Base-by-base conservation (phyloP, 768 basidiomycete species). In the Boletus reticulatus region DNA sequence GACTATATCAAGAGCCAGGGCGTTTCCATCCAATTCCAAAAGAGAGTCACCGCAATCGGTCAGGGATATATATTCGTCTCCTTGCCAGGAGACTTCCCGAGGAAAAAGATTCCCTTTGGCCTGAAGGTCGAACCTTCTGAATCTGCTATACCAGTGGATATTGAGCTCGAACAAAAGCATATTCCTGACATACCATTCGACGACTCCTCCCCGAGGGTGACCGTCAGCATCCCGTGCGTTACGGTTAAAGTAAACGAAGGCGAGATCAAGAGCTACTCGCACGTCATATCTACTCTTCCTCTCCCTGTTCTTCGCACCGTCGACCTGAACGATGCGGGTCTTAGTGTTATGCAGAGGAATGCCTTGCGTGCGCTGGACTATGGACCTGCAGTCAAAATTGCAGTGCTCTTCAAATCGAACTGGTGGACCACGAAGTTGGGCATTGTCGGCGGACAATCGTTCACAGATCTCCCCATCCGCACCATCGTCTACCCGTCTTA, bases 401-500 rank as follows among this genome's bases (percentile, higher is more conserved):
- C 66, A 10, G 49, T 81, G 32, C 72, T 73, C 52, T 81, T 81
- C 67, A 67, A 69, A 55, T 62, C 68, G 1, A 53, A 70, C 4
- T 80, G 80, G 79, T 80, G 79, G 79, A 70, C 59, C 24, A 70
- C 61, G 2, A 57, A 56, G 24, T 38, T 72, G 38, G 61, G 65
- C 43, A 74, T 76, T 27, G 49, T 72, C 8, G 78, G 79, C 7
- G 78, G 79, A 0, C 72, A 73, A 57, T 70, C 76, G 4, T 69
- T 59, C 58, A 80, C 77, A 1, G 79, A 80, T 59, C 61, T 70
- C n/a, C 75, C 73, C 6, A 61, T 76, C n/a, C 71, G 76, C 31
- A 73, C 70, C 0, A 64, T 77, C 47, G 74, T 80, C 2, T 80
- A 79, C 57, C 79, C 78, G 0, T 80, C 78, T 4, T 75, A 74